phyloP scores from a whole-genome alignment of 2,329 filamentous ascomycete species.

The Fusarium keratoplasticum region DNA sequence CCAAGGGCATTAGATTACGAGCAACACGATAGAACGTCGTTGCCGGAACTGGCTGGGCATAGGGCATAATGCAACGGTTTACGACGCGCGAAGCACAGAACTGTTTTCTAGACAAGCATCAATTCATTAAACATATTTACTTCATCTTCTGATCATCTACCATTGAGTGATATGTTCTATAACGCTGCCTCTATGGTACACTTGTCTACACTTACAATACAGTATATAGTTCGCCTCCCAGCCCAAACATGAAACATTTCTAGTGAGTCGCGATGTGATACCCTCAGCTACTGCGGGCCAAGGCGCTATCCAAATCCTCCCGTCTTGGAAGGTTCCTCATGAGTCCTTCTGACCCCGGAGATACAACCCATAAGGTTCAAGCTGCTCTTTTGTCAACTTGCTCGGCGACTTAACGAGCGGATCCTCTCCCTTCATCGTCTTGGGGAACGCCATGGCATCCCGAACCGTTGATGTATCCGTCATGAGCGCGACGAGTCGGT shows the following conservation, averaged over 20 bases:
- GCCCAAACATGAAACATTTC: background rate
- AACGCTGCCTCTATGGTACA: background rate
- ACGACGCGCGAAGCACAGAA: background rate
- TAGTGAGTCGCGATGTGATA: conserved; percentile 14
- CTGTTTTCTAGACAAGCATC: conserved; percentile 4
- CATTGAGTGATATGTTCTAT: background rate
- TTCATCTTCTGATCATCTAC: background rate
- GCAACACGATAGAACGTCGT: conserved; percentile 11
- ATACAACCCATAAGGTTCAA: conserved; percentile 60
- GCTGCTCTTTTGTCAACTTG: conserved; percentile 68
- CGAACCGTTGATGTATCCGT: conserved; percentile 80
- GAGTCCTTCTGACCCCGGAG: conserved; percentile 18
- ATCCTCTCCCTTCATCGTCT: conserved; percentile 91
- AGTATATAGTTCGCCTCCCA: background rate
- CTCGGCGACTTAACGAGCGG: conserved; percentile 83
- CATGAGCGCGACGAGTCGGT: conserved; percentile 85
- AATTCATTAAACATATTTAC: background rate
- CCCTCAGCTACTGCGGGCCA: background rate
- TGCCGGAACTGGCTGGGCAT: conserved; percentile 10
- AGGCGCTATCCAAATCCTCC: background rate
- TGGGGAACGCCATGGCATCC: conserved; percentile 97
- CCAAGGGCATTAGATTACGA: conserved; percentile 11
- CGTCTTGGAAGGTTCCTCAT: background rate
- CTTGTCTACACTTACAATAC: conserved; percentile 28
- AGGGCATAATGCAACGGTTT: conserved; percentile 15